phyloP scores from a whole-genome alignment of 2,329 filamentous ascomycete genomes.

The Phialophora tarda region DNA sequence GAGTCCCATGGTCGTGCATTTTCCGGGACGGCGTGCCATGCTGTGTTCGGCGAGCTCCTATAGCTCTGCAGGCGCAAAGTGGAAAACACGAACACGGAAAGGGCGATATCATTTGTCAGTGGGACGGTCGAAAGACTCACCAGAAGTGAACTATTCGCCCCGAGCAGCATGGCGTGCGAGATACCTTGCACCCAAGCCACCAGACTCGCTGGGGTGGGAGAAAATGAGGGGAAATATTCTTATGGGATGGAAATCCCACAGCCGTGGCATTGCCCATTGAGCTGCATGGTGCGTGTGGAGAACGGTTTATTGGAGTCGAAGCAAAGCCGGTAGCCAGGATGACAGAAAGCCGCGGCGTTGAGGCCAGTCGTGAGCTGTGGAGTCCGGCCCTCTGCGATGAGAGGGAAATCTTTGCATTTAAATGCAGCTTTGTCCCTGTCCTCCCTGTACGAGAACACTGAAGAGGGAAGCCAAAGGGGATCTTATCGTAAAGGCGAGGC shows the following conservation, averaged over 20 bases:
- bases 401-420: constrained; percentile 39
- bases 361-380: constrained; percentile 6
- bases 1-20: constrained; percentile 9
- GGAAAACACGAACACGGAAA: constrained; percentile 10
- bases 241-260: background rate
- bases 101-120: constrained; percentile 12
- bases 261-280: constrained; percentile 8
- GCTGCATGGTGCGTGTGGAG: constrained; percentile 15
- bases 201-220: constrained; percentile 8
- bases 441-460: background rate
- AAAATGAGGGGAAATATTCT: constrained; percentile 12
- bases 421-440: constrained; percentile 35
- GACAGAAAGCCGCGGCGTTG: constrained; percentile 16
- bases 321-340: constrained; percentile 9
- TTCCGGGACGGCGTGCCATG: constrained; percentile 7
- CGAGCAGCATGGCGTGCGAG: constrained; percentile 14
- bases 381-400: constrained; percentile 3
- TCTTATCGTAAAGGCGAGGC: background rate
- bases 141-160: background rate
- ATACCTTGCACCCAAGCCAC: background rate
- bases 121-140: background rate
- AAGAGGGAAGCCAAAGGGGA: background rate
- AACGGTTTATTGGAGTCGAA: constrained; percentile 7
- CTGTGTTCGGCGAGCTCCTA: constrained; percentile 15
- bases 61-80: constrained; percentile 11